Conservation (phyloP, 768 basidiomycete species). For the Leccinum subtestaceum region DNA sequence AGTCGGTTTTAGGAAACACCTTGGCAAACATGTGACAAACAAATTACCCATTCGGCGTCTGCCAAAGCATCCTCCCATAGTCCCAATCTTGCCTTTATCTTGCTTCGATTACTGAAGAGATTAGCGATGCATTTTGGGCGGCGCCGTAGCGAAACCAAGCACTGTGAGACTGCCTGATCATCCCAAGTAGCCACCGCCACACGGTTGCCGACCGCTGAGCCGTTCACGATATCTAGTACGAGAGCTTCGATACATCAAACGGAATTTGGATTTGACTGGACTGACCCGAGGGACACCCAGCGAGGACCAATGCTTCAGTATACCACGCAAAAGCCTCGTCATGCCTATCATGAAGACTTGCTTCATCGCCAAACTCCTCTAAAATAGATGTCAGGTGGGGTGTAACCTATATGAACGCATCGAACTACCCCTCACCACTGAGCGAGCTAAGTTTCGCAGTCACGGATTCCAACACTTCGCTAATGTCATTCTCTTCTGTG, state of each 20-base stretch:
- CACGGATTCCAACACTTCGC: no score
- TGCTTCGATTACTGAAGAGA: conserved; percentile 13
- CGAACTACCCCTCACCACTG: conserved; percentile 1
- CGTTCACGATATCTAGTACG: conserved; percentile 1
- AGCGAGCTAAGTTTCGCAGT: no score
- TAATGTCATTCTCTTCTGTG: no score
- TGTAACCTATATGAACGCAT: background rate
- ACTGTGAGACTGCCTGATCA: background rate
- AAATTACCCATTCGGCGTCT: conserved; percentile 5
- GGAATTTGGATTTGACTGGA: background rate
- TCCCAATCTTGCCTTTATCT: background rate
- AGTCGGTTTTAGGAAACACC: background rate
- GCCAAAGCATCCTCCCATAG: conserved; percentile 1
- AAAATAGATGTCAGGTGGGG: background rate
- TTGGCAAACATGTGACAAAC: background rate
- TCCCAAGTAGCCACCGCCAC: no score
- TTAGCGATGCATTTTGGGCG: background rate
- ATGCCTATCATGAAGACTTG: background rate
- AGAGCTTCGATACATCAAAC: background rate
- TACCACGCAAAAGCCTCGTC: conserved; percentile 15
- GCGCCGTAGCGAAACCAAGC: background rate
- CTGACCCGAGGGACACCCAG: conserved; percentile 5
- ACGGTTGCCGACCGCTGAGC: no score
- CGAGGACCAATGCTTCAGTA: conserved; percentile 6
- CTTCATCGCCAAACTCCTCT: conserved; percentile 14